phyloP scores from a whole-genome alignment of 768 basidiomycete species.

The Termitomyces sp. region DNA sequence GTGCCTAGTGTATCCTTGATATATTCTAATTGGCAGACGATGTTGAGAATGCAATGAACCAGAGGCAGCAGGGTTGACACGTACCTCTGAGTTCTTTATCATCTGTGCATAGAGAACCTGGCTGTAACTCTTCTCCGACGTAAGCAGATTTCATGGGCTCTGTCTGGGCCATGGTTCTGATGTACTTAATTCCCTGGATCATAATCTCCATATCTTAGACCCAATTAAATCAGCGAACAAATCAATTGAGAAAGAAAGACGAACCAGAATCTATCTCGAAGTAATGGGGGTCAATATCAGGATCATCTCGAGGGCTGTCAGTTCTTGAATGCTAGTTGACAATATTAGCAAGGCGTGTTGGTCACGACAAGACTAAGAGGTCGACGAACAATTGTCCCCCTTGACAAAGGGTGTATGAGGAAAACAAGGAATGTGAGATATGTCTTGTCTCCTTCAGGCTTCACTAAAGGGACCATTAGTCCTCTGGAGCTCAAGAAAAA shows the following conservation, averaged over 20 bases:
- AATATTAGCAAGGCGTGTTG: background rate
- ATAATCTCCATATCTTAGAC: conserved; percentile 15
- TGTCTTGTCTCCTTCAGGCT: conserved; percentile 36
- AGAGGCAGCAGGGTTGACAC: background rate
- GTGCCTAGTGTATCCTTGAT: conserved; percentile 7
- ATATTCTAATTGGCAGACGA: conserved; percentile 18
- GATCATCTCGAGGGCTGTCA: conserved; percentile 32
- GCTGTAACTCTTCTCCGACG: conserved; percentile 19
- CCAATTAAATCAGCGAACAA: background rate
- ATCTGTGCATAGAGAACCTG: conserved; percentile 29
- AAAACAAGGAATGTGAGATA: conserved; percentile 39
- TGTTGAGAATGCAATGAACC: background rate
- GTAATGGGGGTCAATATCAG: conserved; percentile 40
- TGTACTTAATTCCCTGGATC: conserved; percentile 20
- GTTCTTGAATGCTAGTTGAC: conserved; percentile 27
- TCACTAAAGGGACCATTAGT: conserved; percentile 20
- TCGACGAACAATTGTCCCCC: conserved; percentile 46
- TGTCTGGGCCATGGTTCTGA: conserved; percentile 16
- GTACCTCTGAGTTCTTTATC: conserved; percentile 35
- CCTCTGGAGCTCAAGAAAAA: too few species aligned
- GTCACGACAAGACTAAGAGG: background rate
- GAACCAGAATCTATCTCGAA: conserved; percentile 41
- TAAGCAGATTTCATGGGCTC: conserved; percentile 22
- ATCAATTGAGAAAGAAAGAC: background rate
- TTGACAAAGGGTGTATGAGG: conserved; percentile 44